Evolutionary conservation across 2,329 filamentous ascomycete genomes (phyloP), one percentile per base, ranked within the genome.

Genomic region (Helotiales sp.): DNA sequence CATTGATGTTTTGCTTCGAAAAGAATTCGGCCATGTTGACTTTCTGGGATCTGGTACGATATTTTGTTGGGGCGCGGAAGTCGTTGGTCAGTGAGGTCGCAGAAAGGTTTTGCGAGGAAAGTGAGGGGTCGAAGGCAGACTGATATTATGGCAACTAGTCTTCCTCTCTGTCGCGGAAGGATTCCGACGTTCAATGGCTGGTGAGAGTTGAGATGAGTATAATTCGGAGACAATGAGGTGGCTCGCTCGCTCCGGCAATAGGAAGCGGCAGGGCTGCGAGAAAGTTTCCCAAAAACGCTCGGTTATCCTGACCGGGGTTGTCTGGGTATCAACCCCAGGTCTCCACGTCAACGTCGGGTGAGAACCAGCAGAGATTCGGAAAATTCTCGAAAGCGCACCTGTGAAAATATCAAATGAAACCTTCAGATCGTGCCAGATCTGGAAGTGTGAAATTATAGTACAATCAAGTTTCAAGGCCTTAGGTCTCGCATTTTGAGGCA

Each of bases 1-100:
- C 92, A 80, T 93, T 88, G 77, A 95, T 81, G 77, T 91, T 93
- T 75, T 89, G 84, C 72, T 85, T 84, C 70, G 89, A 85, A 57
- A 72, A 49, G 55, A 66, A 71, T 61, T 72, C 50, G 59, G 49
- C 28, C 54, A 54, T 57, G 60, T 58, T 50, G 65, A 70, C 68
- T 66, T 72, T 50, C 20, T 52, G 37, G 64, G 50, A 28, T 69
- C 57, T 62, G 65, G 60, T 68, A 58, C 40, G 61, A 65, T 71
- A 66, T 66, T 60, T 63, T 63, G 57, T 62, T 55, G 58, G 28
- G 60, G 43, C 49, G 26, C 45, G 61, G 43, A 45, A n/a, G 26
- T 40, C 57, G 50, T 28, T 13, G 32, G 7, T 50, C n/a, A 6
- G 20, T 49, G 52, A 43, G 30, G 15, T 50, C n/a, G 24, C 24